These are phyloP conservation scores for Fraxinus quadrangulata DNA, from an alignment of 257 asterid genomes.

Conservation along the genomic window DNA sequence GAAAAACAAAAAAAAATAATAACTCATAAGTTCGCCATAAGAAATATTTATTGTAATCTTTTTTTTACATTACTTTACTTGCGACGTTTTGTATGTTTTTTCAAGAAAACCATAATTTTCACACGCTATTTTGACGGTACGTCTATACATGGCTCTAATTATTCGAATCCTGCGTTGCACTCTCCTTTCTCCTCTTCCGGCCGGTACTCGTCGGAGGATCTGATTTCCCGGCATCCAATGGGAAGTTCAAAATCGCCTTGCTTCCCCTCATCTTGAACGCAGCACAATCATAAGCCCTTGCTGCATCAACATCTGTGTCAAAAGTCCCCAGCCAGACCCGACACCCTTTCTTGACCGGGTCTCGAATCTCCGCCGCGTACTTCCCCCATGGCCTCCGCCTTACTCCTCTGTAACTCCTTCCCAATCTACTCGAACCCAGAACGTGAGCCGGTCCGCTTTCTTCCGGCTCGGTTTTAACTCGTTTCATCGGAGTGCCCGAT, in stretches of 20 bases:
- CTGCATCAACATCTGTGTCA: constrained; percentile 67
- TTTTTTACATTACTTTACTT: not conserved
- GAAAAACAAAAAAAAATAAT: no score
- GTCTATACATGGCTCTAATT: not conserved
- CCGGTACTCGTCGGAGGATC: constrained; percentile 48
- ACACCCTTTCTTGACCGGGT: constrained; percentile 68
- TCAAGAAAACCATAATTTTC: not conserved
- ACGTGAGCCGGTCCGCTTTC: not conserved
- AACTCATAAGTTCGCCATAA: not conserved
- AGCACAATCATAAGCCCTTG: constrained; percentile 84
- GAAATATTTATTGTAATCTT: not conserved
- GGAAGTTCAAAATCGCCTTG: constrained; percentile 78
- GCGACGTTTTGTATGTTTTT: not conserved
- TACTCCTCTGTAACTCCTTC: constrained; percentile 67
- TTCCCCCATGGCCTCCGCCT: constrained; percentile 94
- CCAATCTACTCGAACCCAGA: constrained; percentile 14
- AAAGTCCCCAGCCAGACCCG: constrained; percentile 89
- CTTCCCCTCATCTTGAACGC: constrained; percentile 85
- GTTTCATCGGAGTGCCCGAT: not conserved
- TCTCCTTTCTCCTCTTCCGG: constrained; percentile 54
- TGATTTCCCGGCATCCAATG: constrained; percentile 70
- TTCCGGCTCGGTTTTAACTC: constrained; percentile 23
- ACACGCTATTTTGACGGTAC: not conserved
- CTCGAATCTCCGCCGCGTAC: constrained; percentile 87
- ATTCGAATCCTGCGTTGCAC: not conserved